A percentile compares a stretch with the other conserved stretches of the same genome.
Conservation (phyloP, 2,329 filamentous ascomycete genomes). For the Alternaria ethzedia region DNA sequence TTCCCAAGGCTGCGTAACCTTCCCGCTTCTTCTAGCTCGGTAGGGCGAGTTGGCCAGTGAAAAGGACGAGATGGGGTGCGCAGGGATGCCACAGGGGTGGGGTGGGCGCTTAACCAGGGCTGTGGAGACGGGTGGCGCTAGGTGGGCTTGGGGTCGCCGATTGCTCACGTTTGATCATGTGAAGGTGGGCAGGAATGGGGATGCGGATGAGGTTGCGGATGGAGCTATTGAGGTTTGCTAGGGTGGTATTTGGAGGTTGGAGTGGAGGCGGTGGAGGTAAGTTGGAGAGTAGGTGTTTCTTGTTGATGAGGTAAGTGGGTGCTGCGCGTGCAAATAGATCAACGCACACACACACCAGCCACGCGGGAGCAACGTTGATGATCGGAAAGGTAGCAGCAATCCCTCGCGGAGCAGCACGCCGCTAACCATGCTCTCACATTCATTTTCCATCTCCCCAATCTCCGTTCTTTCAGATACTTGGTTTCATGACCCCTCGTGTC, state of each 20-base stretch:
- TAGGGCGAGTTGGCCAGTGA: slow-evolving; percentile 24
- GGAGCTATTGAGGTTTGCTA: background rate
- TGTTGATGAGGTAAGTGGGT: background rate
- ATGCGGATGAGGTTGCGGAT: slow-evolving; percentile 3
- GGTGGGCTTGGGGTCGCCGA: background rate
- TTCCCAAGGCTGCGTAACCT: slow-evolving; percentile 31
- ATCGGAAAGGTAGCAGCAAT: background rate
- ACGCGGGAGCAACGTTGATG: background rate
- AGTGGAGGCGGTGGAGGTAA: background rate
- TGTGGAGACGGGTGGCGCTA: slow-evolving; percentile 16
- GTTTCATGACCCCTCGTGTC: background rate
- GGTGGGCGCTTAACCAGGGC: slow-evolving; percentile 21
- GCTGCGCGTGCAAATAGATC: background rate
- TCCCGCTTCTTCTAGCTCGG: slow-evolving; percentile 21
- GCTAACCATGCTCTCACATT: background rate
- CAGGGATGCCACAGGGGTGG: slow-evolving; percentile 17
- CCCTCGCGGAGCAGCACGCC: background rate
- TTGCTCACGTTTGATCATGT: background rate
- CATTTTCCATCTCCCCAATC: background rate
- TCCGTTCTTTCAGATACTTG: background rate
- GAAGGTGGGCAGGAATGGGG: background rate
- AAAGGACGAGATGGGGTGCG: background rate
- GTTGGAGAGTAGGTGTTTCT: background rate
- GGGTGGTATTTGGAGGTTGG: background rate
- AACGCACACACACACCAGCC: background rate